Evolutionary conservation across 495 filamentous ascomycete species (phyloP).

Genomic region (Massariosphaeria phaeospora): DNA sequence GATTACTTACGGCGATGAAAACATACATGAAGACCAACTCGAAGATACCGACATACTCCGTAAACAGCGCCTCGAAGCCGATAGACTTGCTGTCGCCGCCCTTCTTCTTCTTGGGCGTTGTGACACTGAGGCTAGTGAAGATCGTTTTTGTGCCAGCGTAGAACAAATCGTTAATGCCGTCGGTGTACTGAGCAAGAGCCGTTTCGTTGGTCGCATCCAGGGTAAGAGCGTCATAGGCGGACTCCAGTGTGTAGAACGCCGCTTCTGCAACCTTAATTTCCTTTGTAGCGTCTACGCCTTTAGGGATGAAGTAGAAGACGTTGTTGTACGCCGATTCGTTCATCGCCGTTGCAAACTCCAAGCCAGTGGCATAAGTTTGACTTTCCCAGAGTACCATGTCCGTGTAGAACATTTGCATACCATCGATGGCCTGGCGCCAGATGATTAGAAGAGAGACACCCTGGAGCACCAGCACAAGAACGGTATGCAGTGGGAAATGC

Average conservation of each 20-base stretch:
- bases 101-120: slow-evolving; percentile 32
- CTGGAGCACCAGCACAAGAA: slow-evolving; percentile 59
- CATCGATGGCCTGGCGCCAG: slow-evolving; percentile 28
- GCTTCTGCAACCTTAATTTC: slow-evolving; percentile 13
- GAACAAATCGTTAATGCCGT: slow-evolving; percentile 7
- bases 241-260: slow-evolving; percentile 19
- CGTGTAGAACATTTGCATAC: not conserved
- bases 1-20: slow-evolving; percentile 38
- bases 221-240: not conserved
- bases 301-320: slow-evolving; percentile 24
- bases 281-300: slow-evolving; percentile 20
- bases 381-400: not conserved
- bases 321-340: slow-evolving; percentile 2
- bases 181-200: not conserved
- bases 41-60: slow-evolving; percentile 37
- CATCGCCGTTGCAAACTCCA: not conserved
- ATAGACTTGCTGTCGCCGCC: slow-evolving; percentile 2
- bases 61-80: slow-evolving; percentile 20
- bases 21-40: slow-evolving; percentile 43
- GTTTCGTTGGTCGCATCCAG: slow-evolving; percentile 7
- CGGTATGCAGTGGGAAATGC: slow-evolving; percentile 66
- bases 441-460: slow-evolving; percentile 38
- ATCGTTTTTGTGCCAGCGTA: slow-evolving; percentile 23
- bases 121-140: slow-evolving; percentile 37
- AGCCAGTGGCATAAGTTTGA: not conserved